phyloP scores from a whole-genome alignment of 805 yeast species.

The Ogataea polymorpha region DNA sequence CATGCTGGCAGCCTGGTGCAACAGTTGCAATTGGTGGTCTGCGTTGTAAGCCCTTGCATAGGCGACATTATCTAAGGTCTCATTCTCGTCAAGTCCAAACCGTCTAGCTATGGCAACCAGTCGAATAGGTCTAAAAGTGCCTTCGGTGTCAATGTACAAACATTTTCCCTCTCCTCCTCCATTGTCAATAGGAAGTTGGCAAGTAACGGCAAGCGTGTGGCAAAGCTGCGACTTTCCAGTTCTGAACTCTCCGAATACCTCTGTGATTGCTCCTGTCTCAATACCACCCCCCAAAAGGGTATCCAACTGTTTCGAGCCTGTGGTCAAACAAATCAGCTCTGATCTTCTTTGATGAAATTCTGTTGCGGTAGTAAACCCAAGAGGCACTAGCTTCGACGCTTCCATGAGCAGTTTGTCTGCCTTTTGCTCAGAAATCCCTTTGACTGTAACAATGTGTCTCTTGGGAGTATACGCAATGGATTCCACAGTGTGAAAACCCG shows the following conservation, averaged over 20 bases:
- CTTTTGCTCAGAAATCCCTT: slow-evolving; percentile 93
- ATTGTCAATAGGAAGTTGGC: slow-evolving; percentile 93
- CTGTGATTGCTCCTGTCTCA: slow-evolving; percentile 96
- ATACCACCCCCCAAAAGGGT: slow-evolving; percentile 94
- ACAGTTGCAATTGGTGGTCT: slow-evolving; percentile 85
- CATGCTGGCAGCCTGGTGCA: slow-evolving; percentile 90
- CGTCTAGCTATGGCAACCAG: slow-evolving; percentile 86
- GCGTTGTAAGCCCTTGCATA: slow-evolving; percentile 97
- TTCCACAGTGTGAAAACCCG: slow-evolving; percentile 87
- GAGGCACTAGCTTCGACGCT: slow-evolving; percentile 83
- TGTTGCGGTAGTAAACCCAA: slow-evolving; percentile 97
- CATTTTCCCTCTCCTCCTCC: slow-evolving; percentile 99
- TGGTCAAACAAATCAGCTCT: slow-evolving; percentile 87
- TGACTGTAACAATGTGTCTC: slow-evolving; percentile 68
- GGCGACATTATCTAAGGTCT: slow-evolving; percentile 94
- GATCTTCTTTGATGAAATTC: slow-evolving; percentile 88
- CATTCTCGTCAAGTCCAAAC: slow-evolving; percentile 88
- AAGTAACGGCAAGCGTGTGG: slow-evolving; percentile 94
- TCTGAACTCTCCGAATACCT: slow-evolving; percentile 94
- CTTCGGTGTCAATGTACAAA: slow-evolving; percentile 93
- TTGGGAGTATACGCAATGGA: slow-evolving; percentile 92
- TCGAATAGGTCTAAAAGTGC: slow-evolving; percentile 92
- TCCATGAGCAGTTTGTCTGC: slow-evolving; percentile 82
- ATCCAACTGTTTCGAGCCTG: slow-evolving; percentile 93
- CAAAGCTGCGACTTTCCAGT: slow-evolving; percentile 97